These are phyloP conservation scores for Trichothecium roseum DNA, from an alignment of 2,329 filamentous ascomycete genomes.

Conservation along the genomic window DNA sequence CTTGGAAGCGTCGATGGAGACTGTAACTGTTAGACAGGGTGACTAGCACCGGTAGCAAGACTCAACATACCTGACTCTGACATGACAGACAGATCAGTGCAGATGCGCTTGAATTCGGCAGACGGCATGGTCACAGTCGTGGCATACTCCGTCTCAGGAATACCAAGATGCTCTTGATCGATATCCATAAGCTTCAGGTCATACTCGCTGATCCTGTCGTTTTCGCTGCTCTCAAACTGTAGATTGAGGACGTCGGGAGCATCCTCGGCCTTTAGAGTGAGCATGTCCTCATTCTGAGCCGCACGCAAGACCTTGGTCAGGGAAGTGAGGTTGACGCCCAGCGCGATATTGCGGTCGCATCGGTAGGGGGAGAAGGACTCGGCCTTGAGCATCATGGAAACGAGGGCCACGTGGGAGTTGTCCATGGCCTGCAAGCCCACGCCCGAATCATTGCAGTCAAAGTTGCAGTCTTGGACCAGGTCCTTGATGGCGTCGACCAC, in stretches of 20 bases:
- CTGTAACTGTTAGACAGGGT: slow-evolving; percentile 38
- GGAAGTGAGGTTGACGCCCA: slow-evolving; percentile 93
- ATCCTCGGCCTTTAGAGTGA: slow-evolving; percentile 96
- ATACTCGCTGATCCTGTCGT: slow-evolving; percentile 93
- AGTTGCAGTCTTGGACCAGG: slow-evolving; percentile 98
- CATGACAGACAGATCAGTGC: slow-evolving; percentile 79
- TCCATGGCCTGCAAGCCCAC: slow-evolving; percentile 99
- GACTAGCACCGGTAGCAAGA: too few relatives aligned
- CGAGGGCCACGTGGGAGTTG: slow-evolving; percentile 97
- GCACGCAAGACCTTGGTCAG: slow-evolving; percentile 95
- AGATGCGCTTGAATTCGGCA: slow-evolving; percentile 87
- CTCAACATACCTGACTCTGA: slow-evolving; percentile 91
- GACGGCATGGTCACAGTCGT: slow-evolving; percentile 85
- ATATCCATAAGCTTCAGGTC: slow-evolving; percentile 99
- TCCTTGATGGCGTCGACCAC: slow-evolving; percentile 99
- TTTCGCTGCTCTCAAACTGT: slow-evolving; percentile 81
- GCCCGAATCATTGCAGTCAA: slow-evolving; percentile 99
- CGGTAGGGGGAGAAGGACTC: slow-evolving; percentile 92
- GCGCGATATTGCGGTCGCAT: slow-evolving; percentile 97
- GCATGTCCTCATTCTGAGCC: slow-evolving; percentile 85
- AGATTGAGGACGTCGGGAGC: slow-evolving; percentile 92
- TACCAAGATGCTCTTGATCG: slow-evolving; percentile 97
- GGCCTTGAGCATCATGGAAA: slow-evolving; percentile 97
- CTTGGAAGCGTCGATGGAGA: slow-evolving; percentile 91
- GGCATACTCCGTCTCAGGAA: slow-evolving; percentile 97